These are phyloP conservation scores for Pichia rugopelliculosa DNA, from an alignment of 805 yeast species.

Conservation along the genomic window DNA sequence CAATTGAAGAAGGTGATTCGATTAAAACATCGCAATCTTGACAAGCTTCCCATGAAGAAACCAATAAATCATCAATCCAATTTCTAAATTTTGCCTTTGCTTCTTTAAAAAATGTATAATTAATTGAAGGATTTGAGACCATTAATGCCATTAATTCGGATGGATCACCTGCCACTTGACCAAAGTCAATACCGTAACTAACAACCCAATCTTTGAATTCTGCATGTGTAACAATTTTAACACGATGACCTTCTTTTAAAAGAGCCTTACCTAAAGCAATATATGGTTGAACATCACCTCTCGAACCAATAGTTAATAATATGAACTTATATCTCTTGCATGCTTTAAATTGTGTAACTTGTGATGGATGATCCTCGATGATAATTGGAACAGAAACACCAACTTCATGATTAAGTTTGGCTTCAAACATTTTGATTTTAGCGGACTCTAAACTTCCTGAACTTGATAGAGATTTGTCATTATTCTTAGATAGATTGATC, in stretches of 20 bases:
- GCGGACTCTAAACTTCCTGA: constrained; percentile 41
- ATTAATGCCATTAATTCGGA: constrained; percentile 84
- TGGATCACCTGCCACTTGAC: constrained; percentile 85
- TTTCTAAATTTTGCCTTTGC: constrained; percentile 72
- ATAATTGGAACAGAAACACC: constrained; percentile 66
- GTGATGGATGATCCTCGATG: constrained; percentile 52
- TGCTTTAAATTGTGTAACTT: constrained; percentile 40
- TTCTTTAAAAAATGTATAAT: constrained; percentile 73
- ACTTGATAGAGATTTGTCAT: constrained; percentile 16
- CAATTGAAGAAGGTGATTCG: constrained; percentile 96
- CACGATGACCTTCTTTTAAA: constrained; percentile 72
- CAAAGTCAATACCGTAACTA: constrained; percentile 59
- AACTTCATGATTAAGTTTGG: constrained; percentile 47
- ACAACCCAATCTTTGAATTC: constrained; percentile 77
- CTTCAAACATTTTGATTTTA: constrained; percentile 59
- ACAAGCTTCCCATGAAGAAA: constrained; percentile 81
- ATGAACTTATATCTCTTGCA: constrained; percentile 50
- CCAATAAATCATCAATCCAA: constrained; percentile 74
- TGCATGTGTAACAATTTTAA: constrained; percentile 75
- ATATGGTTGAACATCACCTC: constrained; percentile 97
- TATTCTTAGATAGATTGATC: constrained; percentile 3
- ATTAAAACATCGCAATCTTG: constrained; percentile 74
- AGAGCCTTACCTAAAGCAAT: constrained; percentile 82
- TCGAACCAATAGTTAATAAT: constrained; percentile 81
- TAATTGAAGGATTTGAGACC: constrained; percentile 86